These are phyloP conservation scores for Chlamydomonas sphaeroides DNA, from an alignment of 139 green algal genomes.

Conservation along the genomic window DNA sequence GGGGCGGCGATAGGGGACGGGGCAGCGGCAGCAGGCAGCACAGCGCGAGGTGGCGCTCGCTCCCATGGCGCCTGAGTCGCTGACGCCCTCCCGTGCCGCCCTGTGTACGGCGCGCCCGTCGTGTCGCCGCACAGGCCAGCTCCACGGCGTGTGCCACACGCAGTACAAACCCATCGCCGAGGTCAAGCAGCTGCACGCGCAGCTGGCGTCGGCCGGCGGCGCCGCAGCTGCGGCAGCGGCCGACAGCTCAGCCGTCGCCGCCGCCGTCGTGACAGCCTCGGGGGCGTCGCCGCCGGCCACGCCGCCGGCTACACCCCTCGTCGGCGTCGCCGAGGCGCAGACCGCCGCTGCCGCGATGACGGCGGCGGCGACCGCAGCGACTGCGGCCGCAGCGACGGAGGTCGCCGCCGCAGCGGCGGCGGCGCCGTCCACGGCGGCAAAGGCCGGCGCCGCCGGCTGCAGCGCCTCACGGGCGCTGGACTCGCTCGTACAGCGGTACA, in stretches of 20 bases:
- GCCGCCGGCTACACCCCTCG: neutral
- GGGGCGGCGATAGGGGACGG: too few relatives aligned
- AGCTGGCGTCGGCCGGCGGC: neutral
- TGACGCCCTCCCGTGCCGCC: too few relatives aligned
- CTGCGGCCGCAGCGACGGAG: neutral
- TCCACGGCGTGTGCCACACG: slow-evolving; percentile 38
- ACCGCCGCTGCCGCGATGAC: neutral
- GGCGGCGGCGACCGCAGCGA: neutral
- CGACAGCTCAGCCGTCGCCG: too few relatives aligned
- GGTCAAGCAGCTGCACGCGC: slow-evolving; percentile 29
- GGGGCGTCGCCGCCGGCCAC: neutral
- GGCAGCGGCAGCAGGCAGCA: too few relatives aligned
- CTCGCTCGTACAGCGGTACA: neutral
- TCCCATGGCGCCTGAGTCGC: too few relatives aligned
- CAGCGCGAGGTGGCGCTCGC: too few relatives aligned
- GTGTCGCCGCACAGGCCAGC: slow-evolving; percentile 25
- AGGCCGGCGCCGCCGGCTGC: neutral
- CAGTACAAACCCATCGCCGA: slow-evolving; percentile 39
- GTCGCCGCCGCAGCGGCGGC: neutral
- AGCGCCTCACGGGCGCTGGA: neutral
- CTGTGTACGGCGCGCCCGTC: too few relatives aligned
- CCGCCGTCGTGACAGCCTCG: neutral
- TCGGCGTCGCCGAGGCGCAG: neutral
- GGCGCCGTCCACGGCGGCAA: neutral
- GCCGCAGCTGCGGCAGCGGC: neutral